Conservation (phyloP, 225 moss, liverwort and hornwort genomes). For the Polytrichum commune region DNA sequence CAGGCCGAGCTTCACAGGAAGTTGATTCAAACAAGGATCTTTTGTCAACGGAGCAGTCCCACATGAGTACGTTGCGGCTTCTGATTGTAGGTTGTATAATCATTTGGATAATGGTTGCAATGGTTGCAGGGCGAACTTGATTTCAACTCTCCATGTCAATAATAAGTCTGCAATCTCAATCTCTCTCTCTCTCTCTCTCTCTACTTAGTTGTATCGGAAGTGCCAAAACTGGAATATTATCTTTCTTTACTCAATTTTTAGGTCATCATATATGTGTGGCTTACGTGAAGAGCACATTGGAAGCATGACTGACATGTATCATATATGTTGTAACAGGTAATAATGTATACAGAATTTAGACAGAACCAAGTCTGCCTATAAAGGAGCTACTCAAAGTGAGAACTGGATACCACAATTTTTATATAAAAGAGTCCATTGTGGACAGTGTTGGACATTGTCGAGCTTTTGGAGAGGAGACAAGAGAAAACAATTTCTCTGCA, state of each 20-base stretch:
- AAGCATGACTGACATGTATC: slow-evolving; percentile 15
- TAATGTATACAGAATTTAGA: no score
- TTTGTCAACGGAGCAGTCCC: slow-evolving; percentile 57
- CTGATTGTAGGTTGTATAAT: slow-evolving; percentile 74
- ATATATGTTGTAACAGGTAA: no score
- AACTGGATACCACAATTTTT: no score
- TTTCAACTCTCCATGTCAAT: slow-evolving; percentile 10
- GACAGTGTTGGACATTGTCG: no score
- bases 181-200: slow-evolving; percentile 1
- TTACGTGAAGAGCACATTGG: slow-evolving; percentile 12
- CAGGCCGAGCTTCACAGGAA: slow-evolving; percentile 28
- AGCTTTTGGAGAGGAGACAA: no score
- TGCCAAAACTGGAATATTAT: slow-evolving; percentile 10
- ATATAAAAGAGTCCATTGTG: no score
- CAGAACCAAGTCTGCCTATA: no score
- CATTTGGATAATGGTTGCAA: slow-evolving; percentile 77
- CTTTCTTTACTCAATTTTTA: slow-evolving; percentile 6
- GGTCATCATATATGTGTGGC: slow-evolving; percentile 8
- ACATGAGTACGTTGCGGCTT: slow-evolving; percentile 67
- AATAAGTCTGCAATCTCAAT: slow-evolving; percentile 2
- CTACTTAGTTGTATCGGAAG: slow-evolving; percentile 11
- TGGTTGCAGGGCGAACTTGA: slow-evolving; percentile 43
- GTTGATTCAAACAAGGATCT: slow-evolving; percentile 33
- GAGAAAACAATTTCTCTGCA: no score
- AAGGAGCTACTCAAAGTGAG: no score